phyloP scores from a whole-genome alignment of 805 yeast genomes.

The Saccharomycopsis synnaedendra region DNA sequence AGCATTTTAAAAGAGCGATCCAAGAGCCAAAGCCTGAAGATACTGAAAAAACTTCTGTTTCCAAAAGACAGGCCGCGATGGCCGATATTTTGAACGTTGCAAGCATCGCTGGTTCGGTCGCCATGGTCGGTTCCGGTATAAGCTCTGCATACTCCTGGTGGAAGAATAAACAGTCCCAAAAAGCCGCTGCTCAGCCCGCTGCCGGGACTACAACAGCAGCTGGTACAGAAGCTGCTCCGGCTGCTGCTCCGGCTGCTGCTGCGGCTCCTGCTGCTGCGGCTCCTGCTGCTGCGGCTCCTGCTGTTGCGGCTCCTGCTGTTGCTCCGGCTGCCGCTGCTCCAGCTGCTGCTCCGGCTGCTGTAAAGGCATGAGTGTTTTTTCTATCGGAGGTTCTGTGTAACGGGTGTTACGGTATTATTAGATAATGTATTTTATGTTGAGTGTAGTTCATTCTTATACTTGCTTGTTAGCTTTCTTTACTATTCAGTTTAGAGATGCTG shows the following conservation, averaged over 20 bases:
- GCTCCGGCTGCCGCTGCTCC: neutral
- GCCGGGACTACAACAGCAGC: no score
- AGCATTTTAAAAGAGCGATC: neutral
- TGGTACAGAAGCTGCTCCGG: no score
- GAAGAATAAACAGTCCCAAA: neutral
- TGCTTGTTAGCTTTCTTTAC: no score
- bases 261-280: neutral
- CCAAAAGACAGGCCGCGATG: no score
- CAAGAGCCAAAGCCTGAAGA: neutral
- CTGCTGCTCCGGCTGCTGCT: no score
- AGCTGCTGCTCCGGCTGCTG: neutral
- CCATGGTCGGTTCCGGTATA: constrained; percentile 9
- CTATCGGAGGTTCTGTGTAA: neutral
- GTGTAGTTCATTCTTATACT: no score
- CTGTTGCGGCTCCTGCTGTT: neutral
- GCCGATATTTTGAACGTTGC: no score
- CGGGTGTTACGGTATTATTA: no score
- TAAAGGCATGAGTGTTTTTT: constrained; percentile 1
- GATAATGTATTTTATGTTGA: no score
- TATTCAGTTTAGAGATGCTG: no score
- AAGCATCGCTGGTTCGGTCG: constrained; percentile 3
- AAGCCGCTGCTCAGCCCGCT: neutral
- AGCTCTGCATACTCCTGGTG: constrained; percentile 9
- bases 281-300: neutral
- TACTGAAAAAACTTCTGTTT: constrained; percentile 1